Percentiles rank a stretch among this genome's conserved stretches.
These are phyloP conservation scores for Scutellaria barbata DNA, from an alignment of 257 asterid genomes.

Conservation along the genomic window DNA sequence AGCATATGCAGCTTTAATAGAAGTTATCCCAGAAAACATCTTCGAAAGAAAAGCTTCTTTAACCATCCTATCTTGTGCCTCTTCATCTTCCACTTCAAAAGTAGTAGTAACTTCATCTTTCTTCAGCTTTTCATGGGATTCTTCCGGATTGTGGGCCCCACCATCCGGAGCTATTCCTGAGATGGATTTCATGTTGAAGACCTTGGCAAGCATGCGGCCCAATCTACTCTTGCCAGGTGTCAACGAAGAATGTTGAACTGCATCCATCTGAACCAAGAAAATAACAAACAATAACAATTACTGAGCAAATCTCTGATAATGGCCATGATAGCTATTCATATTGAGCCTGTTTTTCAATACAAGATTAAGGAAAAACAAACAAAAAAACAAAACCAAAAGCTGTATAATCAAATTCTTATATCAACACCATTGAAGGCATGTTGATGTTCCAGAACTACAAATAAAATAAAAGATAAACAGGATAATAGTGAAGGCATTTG, in stretches of 20 bases:
- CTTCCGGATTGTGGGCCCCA: constrained; percentile 33
- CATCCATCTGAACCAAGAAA: constrained; percentile 74
- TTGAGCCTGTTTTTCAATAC: no score
- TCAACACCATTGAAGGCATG: constrained; percentile 41
- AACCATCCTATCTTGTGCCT: constrained; percentile 37
- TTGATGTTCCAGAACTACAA: constrained; percentile 14
- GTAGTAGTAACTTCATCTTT: constrained; percentile 32
- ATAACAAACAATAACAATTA: constrained; percentile 10
- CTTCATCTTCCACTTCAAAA: constrained; percentile 42
- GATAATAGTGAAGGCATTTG: background rate
- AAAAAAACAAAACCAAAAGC: constrained; percentile 39
- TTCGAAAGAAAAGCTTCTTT: constrained; percentile 71
- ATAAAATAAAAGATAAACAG: constrained; percentile 37
- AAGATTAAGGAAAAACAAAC: constrained; percentile 13
- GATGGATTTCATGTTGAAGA: constrained; percentile 50
- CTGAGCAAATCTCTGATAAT: constrained; percentile 30
- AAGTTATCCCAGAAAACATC: constrained; percentile 64
- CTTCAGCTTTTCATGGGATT: constrained; percentile 40
- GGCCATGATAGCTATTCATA: no score
- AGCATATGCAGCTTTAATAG: constrained; percentile 76
- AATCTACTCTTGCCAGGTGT: constrained; percentile 57
- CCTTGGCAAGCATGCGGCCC: constrained; percentile 66
- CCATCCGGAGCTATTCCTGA: constrained; percentile 44
- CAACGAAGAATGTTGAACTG: constrained; percentile 48
- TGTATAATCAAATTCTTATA: constrained; percentile 39